Evolutionary conservation across 495 filamentous ascomycete species (phyloP).

Genomic region (Tuber microsphaerosporum): DNA sequence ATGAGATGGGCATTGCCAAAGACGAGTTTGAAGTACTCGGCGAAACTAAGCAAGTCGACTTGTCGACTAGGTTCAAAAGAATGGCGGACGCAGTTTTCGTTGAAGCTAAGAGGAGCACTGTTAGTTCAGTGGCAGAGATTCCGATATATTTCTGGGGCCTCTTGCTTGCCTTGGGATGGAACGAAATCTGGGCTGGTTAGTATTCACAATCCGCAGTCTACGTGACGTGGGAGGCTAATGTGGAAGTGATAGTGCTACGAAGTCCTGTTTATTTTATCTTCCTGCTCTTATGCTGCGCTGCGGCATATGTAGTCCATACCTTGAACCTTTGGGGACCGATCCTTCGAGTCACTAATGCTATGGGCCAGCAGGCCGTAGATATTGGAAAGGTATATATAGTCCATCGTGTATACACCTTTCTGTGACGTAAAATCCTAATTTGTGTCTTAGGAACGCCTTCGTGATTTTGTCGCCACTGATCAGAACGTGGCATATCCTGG

Average conservation of each 20-base stretch:
- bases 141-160: conserved; percentile 90
- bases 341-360: conserved; percentile 85
- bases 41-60: conserved; percentile 78
- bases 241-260: conserved; percentile 56
- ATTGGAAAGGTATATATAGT: conserved; percentile 60
- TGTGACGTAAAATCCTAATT: conserved; percentile 10
- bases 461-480: conserved; percentile 19
- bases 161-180: conserved; percentile 87
- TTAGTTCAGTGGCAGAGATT: conserved; percentile 89
- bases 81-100: conserved; percentile 94
- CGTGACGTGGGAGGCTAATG: conserved; percentile 46
- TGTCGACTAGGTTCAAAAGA: conserved; percentile 94
- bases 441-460: conserved; percentile 29
- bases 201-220: background rate
- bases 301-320: conserved; percentile 78
- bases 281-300: conserved; percentile 64
- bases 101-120: conserved; percentile 91
- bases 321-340: conserved; percentile 96
- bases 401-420: background rate
- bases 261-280: conserved; percentile 91
- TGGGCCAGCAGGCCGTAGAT: conserved; percentile 73
- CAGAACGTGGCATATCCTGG: conserved; percentile 13
- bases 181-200: conserved; percentile 58
- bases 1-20: conserved; percentile 87
- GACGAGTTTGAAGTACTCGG: conserved; percentile 92